Evolutionary conservation across 2,329 filamentous ascomycete species (phyloP), one percentile per base, ranked within the genome.

Genomic region (Akanthomyces muscarius): DNA sequence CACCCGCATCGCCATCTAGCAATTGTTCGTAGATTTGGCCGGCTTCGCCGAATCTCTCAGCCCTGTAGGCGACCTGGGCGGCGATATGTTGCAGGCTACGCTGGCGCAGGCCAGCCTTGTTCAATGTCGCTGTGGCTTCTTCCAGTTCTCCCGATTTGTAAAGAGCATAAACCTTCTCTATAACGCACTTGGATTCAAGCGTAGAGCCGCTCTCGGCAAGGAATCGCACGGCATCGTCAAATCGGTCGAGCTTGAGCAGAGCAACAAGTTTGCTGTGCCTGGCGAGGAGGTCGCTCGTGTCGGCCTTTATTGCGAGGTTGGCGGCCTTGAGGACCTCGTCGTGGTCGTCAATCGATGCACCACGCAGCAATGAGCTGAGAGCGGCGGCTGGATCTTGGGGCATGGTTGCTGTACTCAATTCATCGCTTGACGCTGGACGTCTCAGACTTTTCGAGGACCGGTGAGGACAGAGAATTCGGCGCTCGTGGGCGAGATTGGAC

Each of bases 131-230:
- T 30, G 83, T 81, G n/a, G 91, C 90, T 63, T 88, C 87, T 23
- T 82, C 78, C 1, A 91, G 82, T 66, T 86, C 81, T 28, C 90
- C 89, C 0, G 85, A 83, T 78, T 93, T 95, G 78, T 95, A 96
- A 23, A 93, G 81, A n/a, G 89, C 88, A 77, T 96, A 96, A 2
- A 89, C 85, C 72, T 88, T 88, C 74, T 93, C 91, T 50, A 93
- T 80, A 18, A 77, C 71, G 67, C 88, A 90, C 63, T 77, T 76
- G 45, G 83, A 78, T 71, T 87, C 84, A 63, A 93, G 76, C 66
- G 77, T 79, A 63, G 83, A 79, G 55, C 86, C 86, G 21, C 81
- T 86, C 42, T 87, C 84, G 64, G 87, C 83, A 64, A 94, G 83
- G 62, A 86, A 83, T 64, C 86, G 85, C 54, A 92, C 78, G 52